Evolutionary conservation across 805 yeast genomes (phyloP), one percentile per base, ranked within the genome.

Genomic region (Spathaspora passalidarum): DNA sequence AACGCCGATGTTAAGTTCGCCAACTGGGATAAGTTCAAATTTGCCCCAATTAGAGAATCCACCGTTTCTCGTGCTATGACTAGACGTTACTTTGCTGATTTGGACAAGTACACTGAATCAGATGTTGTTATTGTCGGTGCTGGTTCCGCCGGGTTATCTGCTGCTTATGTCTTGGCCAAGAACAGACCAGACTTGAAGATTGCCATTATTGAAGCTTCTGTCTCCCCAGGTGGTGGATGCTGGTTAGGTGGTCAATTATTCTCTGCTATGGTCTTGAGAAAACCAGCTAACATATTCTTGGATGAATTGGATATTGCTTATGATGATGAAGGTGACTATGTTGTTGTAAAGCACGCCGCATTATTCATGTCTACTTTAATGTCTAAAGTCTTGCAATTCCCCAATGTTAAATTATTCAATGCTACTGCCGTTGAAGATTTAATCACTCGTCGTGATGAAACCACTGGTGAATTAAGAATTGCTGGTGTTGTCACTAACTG

Each of bases 401-500:
- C 90, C 44, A 86, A 85, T 55, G 84, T 85, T 50, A 85, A 85
- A 68, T 69, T 85, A 51, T 85, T 84, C 75, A 85, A 85, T 60
- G 90, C 91, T 36, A 84, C 90, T 32, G 83, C 89, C 37, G 91
- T 84, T 41, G 92, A 85, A 63, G 92, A 85, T 59, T 73, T 85
- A 65, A 83, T 85, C 59, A 86, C 91, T 42, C 80, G 90, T 62
- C 77, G 79, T 46, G 81, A 79, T 48, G 78, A 73, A 22, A 49
- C 59, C 26, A 66, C 77, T 40, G 86, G 86, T 42, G 77, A 78
- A 49, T 66, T 84, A 43, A 75, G 84, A 54, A 78, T 84, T 49
- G 88, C 88, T 19, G 92, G 92, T 62, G 91, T 84, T 32, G 91
- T 85, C 38, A 84, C 89, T 57, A 85, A 85, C 75, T 85, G 91